Percentiles rank a stretch among this genome's conserved stretches.
These are phyloP conservation scores for Panicum hallii DNA, from an alignment of 202 grass and related monocot genomes.

Conservation along the genomic window DNA sequence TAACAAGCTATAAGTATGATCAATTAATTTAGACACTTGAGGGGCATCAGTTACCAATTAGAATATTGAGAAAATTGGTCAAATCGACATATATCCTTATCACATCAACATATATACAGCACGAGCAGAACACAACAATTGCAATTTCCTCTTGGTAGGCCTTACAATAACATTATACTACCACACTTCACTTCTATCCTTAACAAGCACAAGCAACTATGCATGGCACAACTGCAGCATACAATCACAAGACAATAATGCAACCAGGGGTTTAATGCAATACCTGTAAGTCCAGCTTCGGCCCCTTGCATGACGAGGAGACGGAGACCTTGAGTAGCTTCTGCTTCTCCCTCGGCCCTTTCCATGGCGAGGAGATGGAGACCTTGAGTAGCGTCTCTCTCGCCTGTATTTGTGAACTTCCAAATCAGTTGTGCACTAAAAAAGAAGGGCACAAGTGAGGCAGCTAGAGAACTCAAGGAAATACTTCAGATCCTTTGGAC, in stretches of 20 bases:
- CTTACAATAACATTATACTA: neutral
- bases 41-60: neutral
- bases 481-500: conserved; percentile 71
- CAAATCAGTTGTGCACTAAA: conserved; percentile 28
- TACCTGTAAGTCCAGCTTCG: conserved; percentile 60
- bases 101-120: neutral
- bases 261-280: conserved; percentile 22
- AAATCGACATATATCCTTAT: neutral
- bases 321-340: conserved; percentile 69
- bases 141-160: neutral
- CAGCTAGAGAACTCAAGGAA: conserved; percentile 29
- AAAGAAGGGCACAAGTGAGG: conserved; percentile 10
- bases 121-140: neutral
- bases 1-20: neutral
- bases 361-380: conserved; percentile 57
- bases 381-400: conserved; percentile 62
- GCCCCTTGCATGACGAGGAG: conserved; percentile 62
- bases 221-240: neutral
- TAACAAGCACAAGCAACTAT: neutral
- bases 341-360: conserved; percentile 55
- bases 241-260: neutral
- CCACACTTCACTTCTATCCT: neutral
- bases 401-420: conserved; percentile 50
- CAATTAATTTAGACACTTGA: neutral
- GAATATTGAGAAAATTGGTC: neutral